These are phyloP conservation scores for Protomyces arabidopsidicola DNA, from an alignment of 1,139 yeast species.

Conservation along the genomic window DNA sequence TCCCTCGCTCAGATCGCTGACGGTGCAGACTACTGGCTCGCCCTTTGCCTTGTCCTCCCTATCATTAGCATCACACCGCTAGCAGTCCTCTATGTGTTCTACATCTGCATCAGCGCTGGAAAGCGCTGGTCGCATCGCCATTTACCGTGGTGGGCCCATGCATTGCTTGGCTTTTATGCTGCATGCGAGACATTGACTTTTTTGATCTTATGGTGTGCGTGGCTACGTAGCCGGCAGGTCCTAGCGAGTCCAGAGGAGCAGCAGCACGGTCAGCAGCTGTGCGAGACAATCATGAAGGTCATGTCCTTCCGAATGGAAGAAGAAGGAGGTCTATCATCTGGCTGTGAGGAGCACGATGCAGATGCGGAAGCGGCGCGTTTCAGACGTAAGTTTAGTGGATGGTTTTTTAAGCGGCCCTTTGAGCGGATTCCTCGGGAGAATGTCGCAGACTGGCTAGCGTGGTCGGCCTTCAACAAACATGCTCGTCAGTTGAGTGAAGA, in stretches of 20 bases:
- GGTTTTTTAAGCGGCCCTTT: slow-evolving; percentile 17
- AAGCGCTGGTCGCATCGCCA: neutral
- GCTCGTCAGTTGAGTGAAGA: neutral
- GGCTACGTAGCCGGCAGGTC: slow-evolving; percentile 3
- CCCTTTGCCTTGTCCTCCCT: slow-evolving; percentile 8
- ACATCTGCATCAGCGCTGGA: neutral
- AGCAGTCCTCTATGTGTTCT: slow-evolving; percentile 1
- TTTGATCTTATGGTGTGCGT: slow-evolving; percentile 1
- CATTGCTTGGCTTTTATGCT: neutral
- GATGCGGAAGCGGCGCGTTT: slow-evolving; percentile 12
- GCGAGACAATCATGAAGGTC: neutral
- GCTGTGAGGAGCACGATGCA: neutral
- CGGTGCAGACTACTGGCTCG: slow-evolving; percentile 15
- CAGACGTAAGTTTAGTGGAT: slow-evolving; percentile 9
- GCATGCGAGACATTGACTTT: slow-evolving; percentile 3
- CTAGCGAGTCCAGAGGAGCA: neutral
- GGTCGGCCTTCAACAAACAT: slow-evolving; percentile 5
- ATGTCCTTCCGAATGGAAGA: neutral
- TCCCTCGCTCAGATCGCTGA: neutral
- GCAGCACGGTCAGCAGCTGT: neutral
- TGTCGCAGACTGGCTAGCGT: slow-evolving; percentile 15
- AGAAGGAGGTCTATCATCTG: neutral
- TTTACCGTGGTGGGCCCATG: slow-evolving; percentile 13
- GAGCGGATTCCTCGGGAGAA: slow-evolving; percentile 9
- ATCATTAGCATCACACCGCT: slow-evolving; percentile 12